A percentile compares a stretch with the other conserved stretches of the same genome.
Conservation (phyloP, 2,329 filamentous ascomycete genomes). For the Leptographium procerum region DNA sequence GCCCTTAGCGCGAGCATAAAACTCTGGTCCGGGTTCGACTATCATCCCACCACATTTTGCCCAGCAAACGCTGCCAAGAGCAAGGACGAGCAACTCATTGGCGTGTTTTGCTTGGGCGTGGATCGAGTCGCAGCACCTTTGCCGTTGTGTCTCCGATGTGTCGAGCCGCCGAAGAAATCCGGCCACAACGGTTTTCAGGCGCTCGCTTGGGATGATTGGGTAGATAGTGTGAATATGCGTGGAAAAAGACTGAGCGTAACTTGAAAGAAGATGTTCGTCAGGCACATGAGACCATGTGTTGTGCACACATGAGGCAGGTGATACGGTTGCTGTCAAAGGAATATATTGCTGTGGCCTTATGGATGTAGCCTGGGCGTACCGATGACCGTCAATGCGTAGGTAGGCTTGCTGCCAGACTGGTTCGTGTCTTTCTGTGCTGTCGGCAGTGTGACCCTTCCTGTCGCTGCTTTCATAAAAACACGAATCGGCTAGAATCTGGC, state of each 20-base stretch:
- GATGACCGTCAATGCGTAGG: not conserved
- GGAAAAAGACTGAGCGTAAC: conserved; percentile 3
- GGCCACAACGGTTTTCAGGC: not conserved
- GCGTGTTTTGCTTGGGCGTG: not conserved
- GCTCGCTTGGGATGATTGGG: conserved; percentile 5
- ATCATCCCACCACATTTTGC: conserved; percentile 4
- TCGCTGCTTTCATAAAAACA: too few relatives aligned
- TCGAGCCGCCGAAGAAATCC: not conserved
- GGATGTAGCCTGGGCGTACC: not conserved
- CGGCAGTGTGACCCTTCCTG: too few relatives aligned
- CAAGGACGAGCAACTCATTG: conserved; percentile 10
- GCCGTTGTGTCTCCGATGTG: not conserved
- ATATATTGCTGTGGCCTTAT: not conserved
- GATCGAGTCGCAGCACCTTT: not conserved
- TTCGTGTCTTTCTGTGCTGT: not conserved
- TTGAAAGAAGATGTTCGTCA: not conserved
- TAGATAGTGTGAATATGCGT: conserved; percentile 7
- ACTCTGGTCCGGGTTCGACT: conserved; percentile 3
- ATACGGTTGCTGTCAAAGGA: not conserved
- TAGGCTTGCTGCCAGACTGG: not conserved
- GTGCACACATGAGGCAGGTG: not conserved
- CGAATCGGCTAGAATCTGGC: not conserved
- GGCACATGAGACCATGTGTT: not conserved
- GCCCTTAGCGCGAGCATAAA: conserved; percentile 6
- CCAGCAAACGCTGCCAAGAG: conserved; percentile 9